Percentiles rank a stretch among this genome's conserved stretches.
Conservation (phyloP, 805 yeast genomes). For the Zygotorulaspora chibaensis region DNA sequence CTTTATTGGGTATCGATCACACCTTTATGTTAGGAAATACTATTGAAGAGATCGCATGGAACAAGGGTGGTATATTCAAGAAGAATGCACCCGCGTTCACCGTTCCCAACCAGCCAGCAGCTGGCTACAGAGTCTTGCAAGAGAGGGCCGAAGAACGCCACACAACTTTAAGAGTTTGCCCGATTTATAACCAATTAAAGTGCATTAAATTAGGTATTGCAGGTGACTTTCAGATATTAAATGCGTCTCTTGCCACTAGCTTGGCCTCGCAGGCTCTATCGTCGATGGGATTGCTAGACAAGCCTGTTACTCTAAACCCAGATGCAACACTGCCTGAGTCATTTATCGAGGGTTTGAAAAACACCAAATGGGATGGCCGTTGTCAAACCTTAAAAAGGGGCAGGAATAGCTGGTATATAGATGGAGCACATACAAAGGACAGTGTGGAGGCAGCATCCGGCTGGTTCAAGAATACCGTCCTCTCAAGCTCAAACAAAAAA, state of each 20-base stretch:
- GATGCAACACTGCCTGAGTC: constrained; percentile 40
- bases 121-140: constrained; percentile 51
- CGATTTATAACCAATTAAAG: constrained; percentile 38
- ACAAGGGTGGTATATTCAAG: constrained; percentile 91
- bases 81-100: constrained; percentile 59
- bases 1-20: constrained; percentile 90
- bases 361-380: constrained; percentile 91
- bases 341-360: constrained; percentile 55
- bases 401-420: constrained; percentile 69
- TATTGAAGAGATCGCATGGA: constrained; percentile 88
- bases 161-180: constrained; percentile 50
- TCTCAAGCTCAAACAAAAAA: constrained; percentile 22
- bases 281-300: constrained; percentile 42
- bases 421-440: constrained; percentile 95
- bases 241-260: constrained; percentile 83
- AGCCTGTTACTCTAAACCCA: constrained; percentile 13
- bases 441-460: constrained; percentile 74
- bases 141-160: constrained; percentile 66
- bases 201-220: constrained; percentile 58
- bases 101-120: constrained; percentile 53
- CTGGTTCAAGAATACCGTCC: constrained; percentile 56
- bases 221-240: constrained; percentile 78
- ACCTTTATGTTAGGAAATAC: constrained; percentile 82
- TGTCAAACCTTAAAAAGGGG: constrained; percentile 64
- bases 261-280: constrained; percentile 59